Percentiles rank a stretch among this genome's conserved stretches.
These are phyloP conservation scores for Syzygium aromaticum DNA, from an alignment of 345 rosid genomes.

Conservation along the genomic window DNA sequence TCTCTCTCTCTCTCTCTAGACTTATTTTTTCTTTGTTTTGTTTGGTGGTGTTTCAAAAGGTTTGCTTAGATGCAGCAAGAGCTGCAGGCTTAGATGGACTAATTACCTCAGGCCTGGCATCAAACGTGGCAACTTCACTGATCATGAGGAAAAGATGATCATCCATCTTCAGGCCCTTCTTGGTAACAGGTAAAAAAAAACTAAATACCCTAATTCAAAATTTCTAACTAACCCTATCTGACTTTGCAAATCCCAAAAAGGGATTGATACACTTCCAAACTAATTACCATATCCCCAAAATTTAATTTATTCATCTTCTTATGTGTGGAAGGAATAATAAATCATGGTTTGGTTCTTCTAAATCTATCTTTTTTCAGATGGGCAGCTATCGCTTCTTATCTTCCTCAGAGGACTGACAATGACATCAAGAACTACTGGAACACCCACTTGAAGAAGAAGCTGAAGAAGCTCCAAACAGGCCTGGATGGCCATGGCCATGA, in stretches of 20 bases:
- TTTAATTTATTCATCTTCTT: background rate
- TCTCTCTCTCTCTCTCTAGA: background rate
- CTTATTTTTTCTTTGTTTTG: background rate
- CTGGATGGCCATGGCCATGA: constrained; percentile 18
- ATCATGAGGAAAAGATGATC: constrained; percentile 85
- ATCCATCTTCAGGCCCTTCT: constrained; percentile 96
- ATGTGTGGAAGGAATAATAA: background rate
- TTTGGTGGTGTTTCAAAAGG: constrained; percentile 30
- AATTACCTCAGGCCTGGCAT: constrained; percentile 95
- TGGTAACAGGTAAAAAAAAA: constrained; percentile 65
- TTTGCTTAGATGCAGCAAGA: constrained; percentile 92
- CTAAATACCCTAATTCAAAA: background rate
- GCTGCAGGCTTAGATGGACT: constrained; percentile 98
- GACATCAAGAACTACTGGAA: constrained; percentile 96
- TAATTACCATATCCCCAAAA: background rate
- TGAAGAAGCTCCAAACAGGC: constrained; percentile 40
- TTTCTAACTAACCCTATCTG: background rate
- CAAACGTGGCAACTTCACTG: constrained; percentile 82
- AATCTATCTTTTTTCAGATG: constrained; percentile 37
- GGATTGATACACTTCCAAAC: background rate
- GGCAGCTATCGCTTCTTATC: constrained; percentile 99
- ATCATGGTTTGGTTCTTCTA: background rate
- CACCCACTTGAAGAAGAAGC: constrained; percentile 85
- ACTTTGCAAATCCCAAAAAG: background rate
- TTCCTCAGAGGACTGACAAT: constrained; percentile 93